Evolutionary conservation across 1,284 basidiomycete genomes (phyloP).

Genomic region (Vanrija sp.): DNA sequence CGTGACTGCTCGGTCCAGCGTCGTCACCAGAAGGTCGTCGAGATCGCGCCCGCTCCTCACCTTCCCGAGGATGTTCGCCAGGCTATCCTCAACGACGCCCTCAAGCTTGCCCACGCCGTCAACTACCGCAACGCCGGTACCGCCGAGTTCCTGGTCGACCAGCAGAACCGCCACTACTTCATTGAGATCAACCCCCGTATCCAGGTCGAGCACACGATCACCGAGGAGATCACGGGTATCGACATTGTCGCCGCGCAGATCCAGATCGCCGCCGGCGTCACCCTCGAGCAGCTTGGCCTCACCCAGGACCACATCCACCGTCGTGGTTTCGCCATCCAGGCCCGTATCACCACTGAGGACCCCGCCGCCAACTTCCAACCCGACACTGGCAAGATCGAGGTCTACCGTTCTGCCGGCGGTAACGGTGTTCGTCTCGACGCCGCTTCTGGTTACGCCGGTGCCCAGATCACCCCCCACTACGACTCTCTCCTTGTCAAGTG

Average conservation of each 20-base stretch:
- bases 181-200: conserved; percentile 99
- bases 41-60: conserved; percentile 94
- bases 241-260: conserved; percentile 99
- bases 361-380: conserved; percentile 88
- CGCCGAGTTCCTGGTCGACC: conserved; percentile 94
- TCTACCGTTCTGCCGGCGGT: conserved; percentile 96
- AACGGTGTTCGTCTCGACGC: conserved; percentile 98
- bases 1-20: conserved; percentile 98
- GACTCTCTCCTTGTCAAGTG: conserved; percentile 98
- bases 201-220: conserved; percentile 97
- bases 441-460: conserved; percentile 95
- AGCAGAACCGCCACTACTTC: conserved; percentile 93
- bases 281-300: conserved; percentile 89
- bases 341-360: conserved; percentile 99
- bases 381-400: conserved; percentile 98
- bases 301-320: conserved; percentile 96
- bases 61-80: conserved; percentile 86
- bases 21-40: conserved; percentile 97
- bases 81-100: conserved; percentile 83
- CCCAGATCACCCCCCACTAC: conserved; percentile 99
- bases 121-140: conserved; percentile 96
- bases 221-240: conserved; percentile 98
- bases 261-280: conserved; percentile 95
- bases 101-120: conserved; percentile 88
- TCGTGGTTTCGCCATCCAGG: conserved; percentile 97